Evolutionary conservation across 1,284 basidiomycete species (phyloP), one percentile per base, ranked within the genome.

Genomic region (Ustilago sp.): DNA sequence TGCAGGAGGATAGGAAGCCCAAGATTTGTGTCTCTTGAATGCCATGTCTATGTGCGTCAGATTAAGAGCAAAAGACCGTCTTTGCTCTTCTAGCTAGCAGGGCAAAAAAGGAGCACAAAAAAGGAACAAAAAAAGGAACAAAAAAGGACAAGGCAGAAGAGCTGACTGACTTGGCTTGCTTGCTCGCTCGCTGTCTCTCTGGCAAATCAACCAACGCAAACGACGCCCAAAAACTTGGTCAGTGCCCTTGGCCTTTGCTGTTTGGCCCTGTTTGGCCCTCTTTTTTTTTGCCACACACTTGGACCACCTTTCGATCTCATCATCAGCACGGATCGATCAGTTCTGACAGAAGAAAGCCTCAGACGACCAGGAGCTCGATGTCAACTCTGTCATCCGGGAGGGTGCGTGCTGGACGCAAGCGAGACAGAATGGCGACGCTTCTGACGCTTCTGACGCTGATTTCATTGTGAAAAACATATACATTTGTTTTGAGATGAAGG

Each of bases 21-120:
- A 51, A 43, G 43, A 19, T 28, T 59, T 61, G 63, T 59, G 34
- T 15, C 61, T 68, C 53, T 72, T 65, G 57, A 72, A 72, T 19
- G 62, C 67, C 72, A 74, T 74, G 59, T 7, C 63, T 41, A 28
- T 17, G 51, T 17, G 36, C n/a, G 48, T 31, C 23, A 31, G 31
- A 8, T 15, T 50, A 28, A 47, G 45, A 53, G 45, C 34, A 23
- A 60, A 51, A n/a, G 66, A 62, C 63, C 23, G 48, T 32, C 13
- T 50, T 50, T 23, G 39, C 19, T 28, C 23, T 28, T 28, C 23
- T 28, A 28, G 23, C 23, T 28, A 28, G 23, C 23, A 28, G 23
- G 2, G 23, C 23, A 28, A 3, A 28, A 31, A 32, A 50, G 32
- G n/a, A 23, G 23, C 28, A n/a, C 3, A 28, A 47, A 45, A 32